Base-by-base conservation (phyloP, 2,329 filamentous ascomycete genomes). In the Fonsecaea erecta region DNA sequence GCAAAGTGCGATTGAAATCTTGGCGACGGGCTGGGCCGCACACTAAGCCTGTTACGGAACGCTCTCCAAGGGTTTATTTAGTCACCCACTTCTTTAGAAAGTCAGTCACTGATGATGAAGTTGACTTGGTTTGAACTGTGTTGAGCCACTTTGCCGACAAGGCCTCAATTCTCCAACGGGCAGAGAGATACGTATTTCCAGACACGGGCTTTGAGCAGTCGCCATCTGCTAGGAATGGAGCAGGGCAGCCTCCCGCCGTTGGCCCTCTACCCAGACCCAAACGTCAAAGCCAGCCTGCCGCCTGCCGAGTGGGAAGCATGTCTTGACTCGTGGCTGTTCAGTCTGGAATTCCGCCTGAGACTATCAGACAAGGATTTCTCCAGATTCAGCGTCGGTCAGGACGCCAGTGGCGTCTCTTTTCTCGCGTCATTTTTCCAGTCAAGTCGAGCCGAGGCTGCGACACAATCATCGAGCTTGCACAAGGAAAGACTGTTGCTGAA, bases 271-370 rank as follows among this genome's bases (percentile, higher is more conserved):
- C 94, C 93, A 18, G 84, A 88, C 67, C 80, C 85, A 35, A 80
- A 82, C 62, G 87, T 92, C 80, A 87, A 88, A 73, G 84, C 85
- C 70, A 84, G 85, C 70, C 84, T 97, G 65, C 81, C 84, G 43
- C 79, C 87, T 2, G 79, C 83, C 57, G 91, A 97, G 77, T 97
- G 93, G 93, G 83, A 89, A 69, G 82, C 85, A 34, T 92, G 90
- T 75, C 80, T 96, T 53, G 85, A 90, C 68, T 88, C 91, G 37
- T 97, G 92, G 92, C 79, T 88, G 18, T 80, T 86, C 11, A 82
- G 97, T 6, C 80, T 86, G 6, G 83, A 88, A 60, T 83, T 88
- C 2, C 86, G 93, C 68, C 77, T 95, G 32, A 81, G 84, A 14
- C 77, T 90, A 0, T 72, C 85, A 0, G 82, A 86, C 6, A 73